phyloP scores from a whole-genome alignment of 2,329 filamentous ascomycete genomes.

The Apiospora aurea region DNA sequence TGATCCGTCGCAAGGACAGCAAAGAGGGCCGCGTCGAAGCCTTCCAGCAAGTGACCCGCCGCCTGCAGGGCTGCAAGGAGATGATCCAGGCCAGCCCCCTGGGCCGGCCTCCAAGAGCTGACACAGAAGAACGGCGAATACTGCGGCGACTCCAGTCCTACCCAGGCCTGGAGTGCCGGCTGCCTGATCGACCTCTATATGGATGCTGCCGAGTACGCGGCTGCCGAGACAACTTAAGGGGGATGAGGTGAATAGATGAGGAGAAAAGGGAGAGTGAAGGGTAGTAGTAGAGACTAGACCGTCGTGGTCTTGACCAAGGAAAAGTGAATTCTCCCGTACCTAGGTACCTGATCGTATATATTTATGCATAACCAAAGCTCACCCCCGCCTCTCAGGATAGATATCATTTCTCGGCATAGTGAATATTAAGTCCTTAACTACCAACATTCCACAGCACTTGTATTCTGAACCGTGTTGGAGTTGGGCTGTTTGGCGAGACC shows the following conservation, averaged over 20 bases:
- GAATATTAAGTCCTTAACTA: background rate
- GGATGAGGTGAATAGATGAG: background rate
- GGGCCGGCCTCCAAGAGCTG: slow-evolving; percentile 92
- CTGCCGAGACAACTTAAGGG: background rate
- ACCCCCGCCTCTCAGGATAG: background rate
- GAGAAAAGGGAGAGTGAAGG: background rate
- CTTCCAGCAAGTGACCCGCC: slow-evolving; percentile 91
- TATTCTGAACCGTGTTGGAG: background rate
- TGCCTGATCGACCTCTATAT: slow-evolving; percentile 97
- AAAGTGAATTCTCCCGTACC: slow-evolving; percentile 7
- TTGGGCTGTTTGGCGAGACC: background rate
- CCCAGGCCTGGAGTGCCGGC: slow-evolving; percentile 94
- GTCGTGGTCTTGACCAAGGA: background rate
- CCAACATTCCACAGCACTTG: background rate
- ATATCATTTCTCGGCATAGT: background rate
- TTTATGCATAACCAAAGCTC: background rate
- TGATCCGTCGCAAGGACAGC: slow-evolving; percentile 68
- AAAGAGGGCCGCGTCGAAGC: slow-evolving; percentile 78
- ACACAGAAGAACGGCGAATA: slow-evolving; percentile 88
- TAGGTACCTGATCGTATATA: background rate
- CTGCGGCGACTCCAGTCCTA: slow-evolving; percentile 90
- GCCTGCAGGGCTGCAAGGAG: slow-evolving; percentile 83
- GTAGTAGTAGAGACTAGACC: background rate
- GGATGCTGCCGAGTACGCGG: slow-evolving; percentile 71
- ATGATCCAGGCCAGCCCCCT: slow-evolving; percentile 80